Conservation (phyloP, 2,329 filamentous ascomycete genomes). For the Decorospora gaudefroyi region DNA sequence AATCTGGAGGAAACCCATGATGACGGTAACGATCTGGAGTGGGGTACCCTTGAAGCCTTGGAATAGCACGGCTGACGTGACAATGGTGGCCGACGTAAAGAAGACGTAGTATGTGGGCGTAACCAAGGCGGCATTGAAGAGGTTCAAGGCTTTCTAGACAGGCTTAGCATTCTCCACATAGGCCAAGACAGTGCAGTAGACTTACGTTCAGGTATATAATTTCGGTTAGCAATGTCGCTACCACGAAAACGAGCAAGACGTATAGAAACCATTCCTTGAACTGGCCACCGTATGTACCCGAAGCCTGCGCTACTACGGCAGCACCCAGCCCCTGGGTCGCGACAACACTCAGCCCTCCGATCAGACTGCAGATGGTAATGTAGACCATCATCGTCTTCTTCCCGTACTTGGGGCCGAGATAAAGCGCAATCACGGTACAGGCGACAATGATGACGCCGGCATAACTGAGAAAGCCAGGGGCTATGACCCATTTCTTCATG, state of each 20-base stretch:
- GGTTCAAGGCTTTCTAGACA: constrained; percentile 89
- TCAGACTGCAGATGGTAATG: constrained; percentile 91
- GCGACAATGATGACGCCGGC: constrained; percentile 80
- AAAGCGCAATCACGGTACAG: constrained; percentile 72
- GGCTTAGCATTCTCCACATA: constrained; percentile 8
- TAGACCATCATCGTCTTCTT: constrained; percentile 99
- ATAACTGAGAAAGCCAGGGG: constrained; percentile 84
- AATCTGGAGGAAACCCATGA: constrained; percentile 92
- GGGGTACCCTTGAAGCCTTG: constrained; percentile 88
- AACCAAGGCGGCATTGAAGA: constrained; percentile 95
- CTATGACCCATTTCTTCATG: constrained; percentile 85
- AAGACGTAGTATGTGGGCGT: constrained; percentile 99
- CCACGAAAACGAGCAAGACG: constrained; percentile 86
- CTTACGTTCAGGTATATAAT: constrained; percentile 95
- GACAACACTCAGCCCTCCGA: constrained; percentile 92
- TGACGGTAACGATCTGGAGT: constrained; percentile 80
- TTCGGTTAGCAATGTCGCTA: constrained; percentile 85
- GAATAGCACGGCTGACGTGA: constrained; percentile 91
- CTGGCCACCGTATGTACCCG: constrained; percentile 70
- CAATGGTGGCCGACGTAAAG: constrained; percentile 93
- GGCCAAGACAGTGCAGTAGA: constrained; percentile 25
- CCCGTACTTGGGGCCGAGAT: constrained; percentile 82
- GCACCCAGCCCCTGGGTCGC: constrained; percentile 91
- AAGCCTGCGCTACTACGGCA: constrained; percentile 84
- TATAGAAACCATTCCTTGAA: constrained; percentile 99